Evolutionary conservation across 805 yeast genomes (phyloP).

Genomic region (Candida awuae): DNA sequence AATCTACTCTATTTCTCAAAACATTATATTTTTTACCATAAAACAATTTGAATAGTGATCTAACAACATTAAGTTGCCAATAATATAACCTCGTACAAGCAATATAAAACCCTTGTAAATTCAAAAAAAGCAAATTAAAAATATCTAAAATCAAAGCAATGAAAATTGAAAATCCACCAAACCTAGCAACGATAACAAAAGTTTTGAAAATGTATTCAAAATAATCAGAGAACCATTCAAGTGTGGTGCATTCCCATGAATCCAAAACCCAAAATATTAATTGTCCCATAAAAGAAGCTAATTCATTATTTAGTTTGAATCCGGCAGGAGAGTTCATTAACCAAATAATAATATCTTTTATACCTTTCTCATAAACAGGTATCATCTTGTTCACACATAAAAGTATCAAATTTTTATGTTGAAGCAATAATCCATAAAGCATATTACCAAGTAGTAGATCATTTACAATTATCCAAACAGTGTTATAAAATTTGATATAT

Average conservation of each 20-base stretch:
- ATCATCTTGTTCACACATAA: slow-evolving; percentile 15
- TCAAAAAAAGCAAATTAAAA: slow-evolving; percentile 55
- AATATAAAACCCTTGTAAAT: slow-evolving; percentile 66
- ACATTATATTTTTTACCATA: slow-evolving; percentile 85
- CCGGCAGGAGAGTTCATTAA: slow-evolving; percentile 90
- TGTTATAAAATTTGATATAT: slow-evolving; percentile 75
- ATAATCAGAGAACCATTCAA: slow-evolving; percentile 12
- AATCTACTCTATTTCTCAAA: slow-evolving; percentile 78
- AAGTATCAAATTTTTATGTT: slow-evolving; percentile 15
- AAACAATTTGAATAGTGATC: slow-evolving; percentile 74
- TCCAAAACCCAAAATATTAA: slow-evolving; percentile 77
- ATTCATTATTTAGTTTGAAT: slow-evolving; percentile 78
- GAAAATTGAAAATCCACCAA: slow-evolving; percentile 59
- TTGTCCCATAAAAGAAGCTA: slow-evolving; percentile 81
- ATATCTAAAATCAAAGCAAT: slow-evolving; percentile 62
- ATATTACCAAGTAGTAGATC: slow-evolving; percentile 72
- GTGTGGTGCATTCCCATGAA: slow-evolving; percentile 41
- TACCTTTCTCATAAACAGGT: slow-evolving; percentile 27
- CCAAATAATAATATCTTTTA: slow-evolving; percentile 49
- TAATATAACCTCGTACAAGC: slow-evolving; percentile 73
- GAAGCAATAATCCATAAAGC: slow-evolving; percentile 38
- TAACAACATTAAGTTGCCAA: slow-evolving; percentile 61
- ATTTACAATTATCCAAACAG: slow-evolving; percentile 78
- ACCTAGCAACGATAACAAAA: slow-evolving; percentile 15
- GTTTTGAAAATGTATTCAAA: slow-evolving; percentile 13